Evolutionary conservation across 1,139 yeast genomes (phyloP), one percentile per base, ranked within the genome.

Genomic region (Pneumocystis canis): DNA sequence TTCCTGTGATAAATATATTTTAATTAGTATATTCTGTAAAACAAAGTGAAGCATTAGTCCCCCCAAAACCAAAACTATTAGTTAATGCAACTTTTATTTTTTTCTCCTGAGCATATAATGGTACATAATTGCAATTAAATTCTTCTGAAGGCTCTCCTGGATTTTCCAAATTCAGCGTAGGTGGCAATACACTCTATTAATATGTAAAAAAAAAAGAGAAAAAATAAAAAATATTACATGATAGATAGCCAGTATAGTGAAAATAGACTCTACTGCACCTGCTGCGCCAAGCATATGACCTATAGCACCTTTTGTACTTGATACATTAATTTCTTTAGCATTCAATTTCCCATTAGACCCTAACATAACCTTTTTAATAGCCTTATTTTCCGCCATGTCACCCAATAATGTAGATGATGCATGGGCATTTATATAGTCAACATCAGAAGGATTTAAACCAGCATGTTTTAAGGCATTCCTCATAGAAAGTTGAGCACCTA

Each of bases 201-300:
- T 28, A 59, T 37, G 41, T 39, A 57, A 57, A 57, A n/a, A 35
- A 58, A 33, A 37, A 39, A 11, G 9, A 35, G 6, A 35, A 18
- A 18, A 59, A 11, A 20, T 5, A 59, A 11, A 32, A 0, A 28
- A 35, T 56, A 35, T 31, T 31, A 80, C 78, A 14, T 82, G 73
- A 62, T 80, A 72, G 57, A 90, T 70, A 0, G 96, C 84, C 70
- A 84, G 72, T 1, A 89, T 75, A 0, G 97, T 84, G 72, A 88
- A 88, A 1, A 89, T 82, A 4, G 95, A 83, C 71, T 94, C 99
- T 4, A 92, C 89, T 0, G 96, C 84, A 2, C 98, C 99, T 0
- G 98, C 95, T 0, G 96, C 98, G 1, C 98, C 98, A 40, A 94
- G 76, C 53, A 92, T 76, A 73, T 94, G 99, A 0, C 99, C 99